These are phyloP conservation scores for Emergomyces orientalis DNA, from an alignment of 2,329 filamentous ascomycete genomes.

Conservation along the genomic window DNA sequence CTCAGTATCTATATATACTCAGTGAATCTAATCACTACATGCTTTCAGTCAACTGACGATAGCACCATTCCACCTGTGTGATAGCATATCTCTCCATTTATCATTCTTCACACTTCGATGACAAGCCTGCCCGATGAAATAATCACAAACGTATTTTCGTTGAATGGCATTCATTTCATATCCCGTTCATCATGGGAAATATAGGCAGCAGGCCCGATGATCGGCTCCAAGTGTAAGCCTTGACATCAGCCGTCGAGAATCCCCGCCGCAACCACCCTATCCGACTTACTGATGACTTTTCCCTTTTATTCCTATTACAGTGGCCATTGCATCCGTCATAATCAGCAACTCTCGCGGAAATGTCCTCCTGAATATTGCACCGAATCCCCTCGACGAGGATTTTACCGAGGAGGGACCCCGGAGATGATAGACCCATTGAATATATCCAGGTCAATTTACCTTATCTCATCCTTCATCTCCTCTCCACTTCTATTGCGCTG, in stretches of 20 bases:
- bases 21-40: too few relatives aligned
- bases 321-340: constrained; percentile 74
- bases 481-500: constrained; percentile 8
- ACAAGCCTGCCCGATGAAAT: background rate
- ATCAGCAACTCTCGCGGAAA: constrained; percentile 73
- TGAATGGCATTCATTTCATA: constrained; percentile 4
- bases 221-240: constrained; percentile 64
- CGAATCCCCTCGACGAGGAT: constrained; percentile 79
- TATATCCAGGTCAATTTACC: constrained; percentile 68
- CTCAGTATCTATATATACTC: too few relatives aligned
- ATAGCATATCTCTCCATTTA: too few relatives aligned
- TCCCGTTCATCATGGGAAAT: constrained; percentile 64
- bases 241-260: constrained; percentile 6
- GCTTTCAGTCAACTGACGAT: too few relatives aligned
- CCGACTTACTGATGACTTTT: constrained; percentile 13
- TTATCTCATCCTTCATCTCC: constrained; percentile 3
- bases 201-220: constrained; percentile 84
- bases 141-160: background rate
- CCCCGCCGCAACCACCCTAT: constrained; percentile 17
- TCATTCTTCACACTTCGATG: background rate
- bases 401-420: constrained; percentile 58
- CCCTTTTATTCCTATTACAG: constrained; percentile 39
- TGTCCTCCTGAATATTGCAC: constrained; percentile 65
- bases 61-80: too few relatives aligned
- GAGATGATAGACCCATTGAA: constrained; percentile 70